Evolutionary conservation across 2,329 filamentous ascomycete genomes (phyloP).

Genomic region (Penicillium sp.): DNA sequence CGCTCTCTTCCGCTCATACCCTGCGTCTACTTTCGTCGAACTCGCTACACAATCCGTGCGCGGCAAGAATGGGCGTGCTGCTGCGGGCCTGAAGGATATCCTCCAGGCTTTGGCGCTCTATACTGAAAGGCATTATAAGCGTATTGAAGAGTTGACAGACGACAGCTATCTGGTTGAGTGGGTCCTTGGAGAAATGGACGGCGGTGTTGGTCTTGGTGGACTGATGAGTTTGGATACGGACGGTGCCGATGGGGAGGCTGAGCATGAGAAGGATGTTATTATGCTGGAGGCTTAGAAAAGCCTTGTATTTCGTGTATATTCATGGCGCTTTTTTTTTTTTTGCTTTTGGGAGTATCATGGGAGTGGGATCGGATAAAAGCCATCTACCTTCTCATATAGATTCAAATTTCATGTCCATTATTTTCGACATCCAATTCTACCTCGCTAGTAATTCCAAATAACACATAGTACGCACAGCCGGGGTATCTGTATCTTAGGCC

Average conservation of each 20-base stretch:
- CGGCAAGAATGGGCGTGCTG: constrained; percentile 41
- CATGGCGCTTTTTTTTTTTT: constrained; percentile 29
- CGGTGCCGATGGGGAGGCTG: constrained; percentile 24
- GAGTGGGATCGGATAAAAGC: constrained; percentile 27
- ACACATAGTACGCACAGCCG: background rate
- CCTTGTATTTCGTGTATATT: constrained; percentile 27
- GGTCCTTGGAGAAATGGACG: constrained; percentile 91
- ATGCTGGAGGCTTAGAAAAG: constrained; percentile 41
- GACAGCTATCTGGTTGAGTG: constrained; percentile 95
- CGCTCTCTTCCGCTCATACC: constrained; percentile 78
- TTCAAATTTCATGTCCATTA: constrained; percentile 14
- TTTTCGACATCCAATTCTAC: background rate
- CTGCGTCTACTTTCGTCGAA: constrained; percentile 74
- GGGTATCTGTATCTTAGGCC: constrained; percentile 27
- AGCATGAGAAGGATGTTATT: constrained; percentile 44
- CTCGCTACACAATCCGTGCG: constrained; percentile 55
- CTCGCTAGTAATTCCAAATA: background rate
- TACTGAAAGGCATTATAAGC: constrained; percentile 88
- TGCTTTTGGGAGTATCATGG: constrained; percentile 26
- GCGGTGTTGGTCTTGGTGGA: constrained; percentile 53
- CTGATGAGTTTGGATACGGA: constrained; percentile 28
- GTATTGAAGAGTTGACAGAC: constrained; percentile 86
- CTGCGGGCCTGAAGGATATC: constrained; percentile 76
- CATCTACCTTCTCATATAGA: constrained; percentile 28
- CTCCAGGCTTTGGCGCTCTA: constrained; percentile 86